Base-by-base conservation (phyloP, 2,329 filamentous ascomycete species). In the Diaporthe vexans region DNA sequence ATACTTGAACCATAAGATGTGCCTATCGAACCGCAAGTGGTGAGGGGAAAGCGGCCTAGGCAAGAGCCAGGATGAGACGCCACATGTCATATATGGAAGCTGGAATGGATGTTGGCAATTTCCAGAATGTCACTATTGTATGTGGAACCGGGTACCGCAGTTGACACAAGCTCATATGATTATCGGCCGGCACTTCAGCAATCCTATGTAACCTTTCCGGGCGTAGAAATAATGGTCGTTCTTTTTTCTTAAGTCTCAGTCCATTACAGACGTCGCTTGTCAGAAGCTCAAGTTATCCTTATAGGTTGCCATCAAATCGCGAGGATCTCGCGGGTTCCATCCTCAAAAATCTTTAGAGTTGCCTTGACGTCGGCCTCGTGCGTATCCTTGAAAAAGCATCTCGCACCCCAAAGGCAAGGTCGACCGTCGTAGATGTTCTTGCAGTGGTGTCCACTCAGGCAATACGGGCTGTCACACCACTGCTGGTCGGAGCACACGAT, bases 381-480 rank as follows among this genome's bases (percentile, higher is more conserved):
- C 3, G 57, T 71, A 29, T 76, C 73, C 26, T 70, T 73, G 29
- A 76, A 76, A 40, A 74, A 74, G 52, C 75, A 76, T 35, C 68
- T 74, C 19, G 48, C 21, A 3, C 75, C 75, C 69, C 69, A 74
- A 9, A 58, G 21, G 40, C 75, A 76, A 7, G 37, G 15, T 1
- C 51, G 33, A 1, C 70, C 73, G n/a, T 76, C 63, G 19, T 76
- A 75, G 26, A 71, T 51, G 46, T 73, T 67, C 69, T 75, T 76
- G 58, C 75, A 75, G n/a, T 75, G 75, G 68, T 76, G 75, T 4
- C 75, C 75, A 52, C 65, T 70, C 51, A 76, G 52, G 29, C 75
- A 76, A 33, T 73, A 63, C 9, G 59, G 67, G 19, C 63, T 63
- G 21, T 56, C 57, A 33, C 75, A 76, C 71, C 70, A 76, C 29